Conservation (phyloP, 164 flowering plant species). For the Nymphaea thermarum region DNA sequence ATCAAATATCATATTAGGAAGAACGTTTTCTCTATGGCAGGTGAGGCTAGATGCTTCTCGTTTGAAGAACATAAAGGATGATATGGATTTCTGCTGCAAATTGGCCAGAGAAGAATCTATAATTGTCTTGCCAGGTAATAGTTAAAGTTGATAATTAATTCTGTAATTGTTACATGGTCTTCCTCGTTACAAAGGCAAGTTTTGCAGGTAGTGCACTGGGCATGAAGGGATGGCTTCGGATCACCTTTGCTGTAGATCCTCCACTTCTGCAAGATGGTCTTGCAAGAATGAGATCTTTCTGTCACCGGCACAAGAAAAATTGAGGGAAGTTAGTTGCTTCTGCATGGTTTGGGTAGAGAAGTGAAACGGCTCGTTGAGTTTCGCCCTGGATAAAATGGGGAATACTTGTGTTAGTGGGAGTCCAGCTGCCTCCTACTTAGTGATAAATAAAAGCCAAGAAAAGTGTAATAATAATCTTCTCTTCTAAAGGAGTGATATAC, state of each 20-base stretch:
- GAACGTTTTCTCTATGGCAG: slow-evolving; percentile 17
- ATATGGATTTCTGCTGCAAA: slow-evolving; percentile 74
- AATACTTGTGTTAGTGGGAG: neutral
- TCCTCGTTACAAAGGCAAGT: neutral
- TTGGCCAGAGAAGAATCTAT: slow-evolving; percentile 74
- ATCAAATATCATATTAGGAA: neutral
- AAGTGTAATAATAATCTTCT: neutral
- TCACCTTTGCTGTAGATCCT: slow-evolving; percentile 64
- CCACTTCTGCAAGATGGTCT: slow-evolving; percentile 50
- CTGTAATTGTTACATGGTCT: neutral
- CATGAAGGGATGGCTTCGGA: slow-evolving; percentile 53
- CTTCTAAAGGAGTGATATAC: neutral
- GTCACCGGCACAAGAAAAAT: slow-evolving; percentile 33
- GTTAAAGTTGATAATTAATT: neutral
- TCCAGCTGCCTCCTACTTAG: neutral
- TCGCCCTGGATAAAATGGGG: neutral
- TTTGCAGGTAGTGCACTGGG: slow-evolving; percentile 21
- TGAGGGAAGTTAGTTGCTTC: neutral
- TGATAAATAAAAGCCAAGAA: neutral
- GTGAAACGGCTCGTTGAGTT: neutral
- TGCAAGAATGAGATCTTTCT: slow-evolving; percentile 49
- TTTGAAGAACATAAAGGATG: slow-evolving; percentile 52
- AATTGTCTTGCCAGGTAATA: slow-evolving; percentile 63
- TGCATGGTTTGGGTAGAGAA: neutral
- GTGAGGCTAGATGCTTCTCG: slow-evolving; percentile 41